Base-by-base conservation (phyloP, 192 early-diverging fungal genomes). In the Funneliformis geosporum region DNA sequence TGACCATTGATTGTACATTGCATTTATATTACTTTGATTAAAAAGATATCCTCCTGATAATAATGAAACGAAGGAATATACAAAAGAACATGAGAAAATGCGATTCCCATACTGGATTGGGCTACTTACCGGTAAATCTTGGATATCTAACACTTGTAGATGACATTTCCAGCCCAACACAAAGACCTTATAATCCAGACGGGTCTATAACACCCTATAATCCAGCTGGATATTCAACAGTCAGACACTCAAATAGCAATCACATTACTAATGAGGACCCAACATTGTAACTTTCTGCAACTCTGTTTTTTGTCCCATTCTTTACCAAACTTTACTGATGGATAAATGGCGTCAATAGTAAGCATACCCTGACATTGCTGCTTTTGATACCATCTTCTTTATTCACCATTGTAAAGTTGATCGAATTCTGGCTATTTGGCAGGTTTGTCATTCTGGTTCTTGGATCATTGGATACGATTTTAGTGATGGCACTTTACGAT, bases 361-460 rank as follows among this genome's bases (percentile, higher is more conserved):
- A 73, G 33, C 71, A 33, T 64, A 78, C 25, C 25, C 43, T 55
- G 76, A 78, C 44, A 47, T 55, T n/a, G 65, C 64, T 46, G 65
- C 40, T 68, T 78, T 78, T 39, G 76, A 78, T 50, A 65, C 76
- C 1, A 78, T 78, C 23, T 78, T 78, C 42, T 78, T 78, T 23
- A 47, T 78, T 65, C 76, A 78, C 12, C 76, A 78, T 68, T 5
- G 14, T 10, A 73, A 73, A 11, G 71, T 73, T 46, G 71, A 73
- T 73, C 42, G 71, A 1, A 46, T 73, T 50, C 9, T 33, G 11
- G 71, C 71, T 18, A 73, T 73, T 73, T 73, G 71, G 71, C 71
- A 73, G 28, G 71, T 46, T 14, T 73, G 71, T 12, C 47, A 73
- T 50, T 46, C 71, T 33, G 25, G 55, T 73, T 25, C 4, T 73